phyloP scores from a whole-genome alignment of 768 basidiomycete species.

The Lentinula sp. region DNA sequence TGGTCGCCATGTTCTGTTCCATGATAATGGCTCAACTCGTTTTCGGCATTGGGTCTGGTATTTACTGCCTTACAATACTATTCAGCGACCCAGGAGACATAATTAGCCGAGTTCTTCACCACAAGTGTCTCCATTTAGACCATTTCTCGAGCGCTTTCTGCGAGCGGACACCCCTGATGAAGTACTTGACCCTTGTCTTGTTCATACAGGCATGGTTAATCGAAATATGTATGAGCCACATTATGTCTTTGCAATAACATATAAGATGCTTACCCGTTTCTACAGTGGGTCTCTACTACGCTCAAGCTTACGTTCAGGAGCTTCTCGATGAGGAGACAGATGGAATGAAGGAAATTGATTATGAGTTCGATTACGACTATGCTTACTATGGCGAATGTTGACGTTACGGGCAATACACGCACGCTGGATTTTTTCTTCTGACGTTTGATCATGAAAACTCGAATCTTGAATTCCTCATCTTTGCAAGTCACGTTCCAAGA shows the following conservation, averaged over 20 bases:
- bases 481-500: no score
- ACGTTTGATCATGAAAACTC: no score
- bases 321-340: not conserved
- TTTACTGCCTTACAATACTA: not conserved
- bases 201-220: not conserved
- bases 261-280: not conserved
- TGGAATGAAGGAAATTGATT: conserved; percentile 1
- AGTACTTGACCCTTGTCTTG: not conserved
- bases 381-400: not conserved
- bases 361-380: not conserved
- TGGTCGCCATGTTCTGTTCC: conserved; percentile 4
- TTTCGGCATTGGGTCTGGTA: not conserved
- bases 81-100: not conserved
- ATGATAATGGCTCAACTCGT: not conserved
- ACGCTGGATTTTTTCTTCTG: no score
- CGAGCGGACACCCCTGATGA: not conserved
- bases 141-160: not conserved
- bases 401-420: not conserved
- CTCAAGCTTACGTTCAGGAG: not conserved
- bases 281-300: not conserved
- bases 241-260: not conserved
- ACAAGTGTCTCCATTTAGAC: not conserved
- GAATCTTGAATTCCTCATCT: no score
- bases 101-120: not conserved
- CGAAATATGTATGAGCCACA: not conserved